A percentile compares a stretch with the other conserved stretches of the same genome.
phyloP scores from a whole-genome alignment of 1,284 basidiomycete species.

The Lentinus polychrous region DNA sequence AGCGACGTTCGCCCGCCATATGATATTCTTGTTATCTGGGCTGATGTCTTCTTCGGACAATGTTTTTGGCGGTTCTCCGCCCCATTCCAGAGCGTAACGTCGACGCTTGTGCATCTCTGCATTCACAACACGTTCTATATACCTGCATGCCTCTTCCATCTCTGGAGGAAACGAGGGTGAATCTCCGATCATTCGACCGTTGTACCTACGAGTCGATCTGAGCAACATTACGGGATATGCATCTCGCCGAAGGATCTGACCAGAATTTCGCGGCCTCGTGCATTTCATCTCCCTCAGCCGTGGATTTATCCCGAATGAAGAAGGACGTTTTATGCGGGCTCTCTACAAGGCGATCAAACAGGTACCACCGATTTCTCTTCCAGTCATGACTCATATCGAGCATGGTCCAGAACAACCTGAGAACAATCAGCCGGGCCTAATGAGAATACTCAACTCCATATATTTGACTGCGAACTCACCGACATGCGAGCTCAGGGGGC shows the following conservation, averaged over 20 bases:
- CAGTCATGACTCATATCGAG: slow-evolving; percentile 53
- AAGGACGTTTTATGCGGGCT: slow-evolving; percentile 81
- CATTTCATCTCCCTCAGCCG: slow-evolving; percentile 37
- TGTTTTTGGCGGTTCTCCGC: slow-evolving; percentile 28
- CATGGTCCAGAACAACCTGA: slow-evolving; percentile 62
- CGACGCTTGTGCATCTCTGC: slow-evolving; percentile 55
- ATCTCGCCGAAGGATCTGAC: slow-evolving; percentile 25
- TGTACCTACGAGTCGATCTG: slow-evolving; percentile 70
- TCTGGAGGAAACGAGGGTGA: slow-evolving; percentile 58
- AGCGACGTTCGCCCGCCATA: slow-evolving; percentile 87
- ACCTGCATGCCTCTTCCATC: slow-evolving; percentile 75
- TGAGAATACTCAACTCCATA: neutral
- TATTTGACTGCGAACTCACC: slow-evolving; percentile 13
- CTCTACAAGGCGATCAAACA: slow-evolving; percentile 76
- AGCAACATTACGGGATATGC: slow-evolving; percentile 6
- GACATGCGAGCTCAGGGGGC: slow-evolving; percentile 63
- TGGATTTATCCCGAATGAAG: slow-evolving; percentile 44
- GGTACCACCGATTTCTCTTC: slow-evolving; percentile 78
- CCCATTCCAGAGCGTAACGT: slow-evolving; percentile 73
- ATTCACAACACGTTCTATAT: slow-evolving; percentile 76
- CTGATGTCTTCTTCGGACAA: slow-evolving; percentile 19
- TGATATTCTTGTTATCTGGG: slow-evolving; percentile 24
- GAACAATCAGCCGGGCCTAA: neutral
- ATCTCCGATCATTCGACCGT: slow-evolving; percentile 54
- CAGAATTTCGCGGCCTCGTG: slow-evolving; percentile 63